These are phyloP conservation scores for Linnemannia zychae DNA, from an alignment of 192 early-diverging fungal genomes.

Conservation along the genomic window DNA sequence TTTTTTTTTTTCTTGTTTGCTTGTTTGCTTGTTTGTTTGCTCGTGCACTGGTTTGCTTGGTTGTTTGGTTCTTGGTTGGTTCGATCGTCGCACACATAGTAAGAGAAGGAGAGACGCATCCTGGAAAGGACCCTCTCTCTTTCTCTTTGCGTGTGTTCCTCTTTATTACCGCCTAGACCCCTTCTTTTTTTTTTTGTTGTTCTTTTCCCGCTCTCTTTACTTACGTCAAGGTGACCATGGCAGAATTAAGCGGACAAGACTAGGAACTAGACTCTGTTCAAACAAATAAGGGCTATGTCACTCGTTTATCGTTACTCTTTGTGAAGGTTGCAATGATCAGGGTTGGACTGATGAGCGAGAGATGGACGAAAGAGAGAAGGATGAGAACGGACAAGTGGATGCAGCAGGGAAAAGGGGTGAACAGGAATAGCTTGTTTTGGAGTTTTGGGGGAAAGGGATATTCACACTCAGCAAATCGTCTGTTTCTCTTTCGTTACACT, in stretches of 20 bases:
- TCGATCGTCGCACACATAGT: background rate
- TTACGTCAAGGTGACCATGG: slow-evolving; percentile 48
- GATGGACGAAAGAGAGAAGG: background rate
- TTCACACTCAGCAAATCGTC: background rate
- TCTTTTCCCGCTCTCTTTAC: background rate
- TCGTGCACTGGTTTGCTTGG: too few species aligned
- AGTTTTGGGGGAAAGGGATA: slow-evolving; percentile 15
- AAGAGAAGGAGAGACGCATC: background rate
- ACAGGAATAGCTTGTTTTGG: slow-evolving; percentile 9
- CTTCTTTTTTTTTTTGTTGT: background rate
- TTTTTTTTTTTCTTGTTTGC: background rate
- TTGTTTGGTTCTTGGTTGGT: background rate
- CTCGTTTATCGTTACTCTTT: background rate
- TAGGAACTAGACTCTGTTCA: background rate
- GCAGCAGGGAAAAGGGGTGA: background rate
- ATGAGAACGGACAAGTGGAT: background rate
- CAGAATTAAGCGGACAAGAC: background rate
- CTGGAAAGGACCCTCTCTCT: background rate
- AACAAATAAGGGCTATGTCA: slow-evolving; percentile 9
- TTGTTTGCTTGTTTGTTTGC: background rate
- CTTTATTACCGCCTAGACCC: background rate
- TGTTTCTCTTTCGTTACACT: too few species aligned
- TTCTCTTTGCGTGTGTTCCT: too few species aligned
- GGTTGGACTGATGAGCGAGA: slow-evolving; percentile 5
- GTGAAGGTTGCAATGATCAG: background rate